Evolutionary conservation across 331 rosid genomes (phyloP).

Genomic region (Acacia concinna): DNA sequence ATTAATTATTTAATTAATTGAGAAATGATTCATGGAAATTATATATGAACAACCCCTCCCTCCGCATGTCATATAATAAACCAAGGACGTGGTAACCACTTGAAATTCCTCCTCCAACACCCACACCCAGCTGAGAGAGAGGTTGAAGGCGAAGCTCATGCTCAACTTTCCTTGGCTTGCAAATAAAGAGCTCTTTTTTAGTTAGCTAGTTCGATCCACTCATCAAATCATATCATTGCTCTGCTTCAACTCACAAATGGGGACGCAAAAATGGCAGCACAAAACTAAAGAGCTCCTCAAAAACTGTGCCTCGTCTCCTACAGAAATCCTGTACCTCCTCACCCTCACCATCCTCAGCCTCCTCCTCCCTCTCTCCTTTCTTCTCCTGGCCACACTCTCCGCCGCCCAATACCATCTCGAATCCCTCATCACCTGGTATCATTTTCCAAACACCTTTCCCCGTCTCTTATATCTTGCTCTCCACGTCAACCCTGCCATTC

Average conservation of each 20-base stretch:
- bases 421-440: conserved; percentile 7
- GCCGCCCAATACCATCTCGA: conserved; percentile 44
- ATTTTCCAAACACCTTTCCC: conserved; percentile 17
- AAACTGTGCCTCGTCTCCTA: conserved; percentile 21
- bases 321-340: conserved; percentile 48
- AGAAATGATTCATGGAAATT: background rate
- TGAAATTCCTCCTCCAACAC: conserved; percentile 1
- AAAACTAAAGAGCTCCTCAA: conserved; percentile 37
- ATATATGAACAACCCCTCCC: background rate
- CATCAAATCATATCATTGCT: background rate
- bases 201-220: no score
- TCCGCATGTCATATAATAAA: conserved; percentile 31
- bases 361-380: conserved; percentile 79
- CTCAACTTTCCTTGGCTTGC: conserved; percentile 35
- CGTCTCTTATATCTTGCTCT: conserved; percentile 37
- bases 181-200: conserved; percentile 13
- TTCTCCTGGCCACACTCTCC: conserved; percentile 65
- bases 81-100: conserved; percentile 75
- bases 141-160: conserved; percentile 4
- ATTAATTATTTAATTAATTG: background rate
- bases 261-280: conserved; percentile 25
- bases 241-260: conserved; percentile 25
- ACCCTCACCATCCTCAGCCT: conserved; percentile 63
- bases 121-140: conserved; percentile 17
- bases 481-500: conserved; percentile 51